Evolutionary conservation across 1,284 basidiomycete genomes (phyloP), one percentile per base, ranked within the genome.

Genomic region (Pseudozyma sp.): DNA sequence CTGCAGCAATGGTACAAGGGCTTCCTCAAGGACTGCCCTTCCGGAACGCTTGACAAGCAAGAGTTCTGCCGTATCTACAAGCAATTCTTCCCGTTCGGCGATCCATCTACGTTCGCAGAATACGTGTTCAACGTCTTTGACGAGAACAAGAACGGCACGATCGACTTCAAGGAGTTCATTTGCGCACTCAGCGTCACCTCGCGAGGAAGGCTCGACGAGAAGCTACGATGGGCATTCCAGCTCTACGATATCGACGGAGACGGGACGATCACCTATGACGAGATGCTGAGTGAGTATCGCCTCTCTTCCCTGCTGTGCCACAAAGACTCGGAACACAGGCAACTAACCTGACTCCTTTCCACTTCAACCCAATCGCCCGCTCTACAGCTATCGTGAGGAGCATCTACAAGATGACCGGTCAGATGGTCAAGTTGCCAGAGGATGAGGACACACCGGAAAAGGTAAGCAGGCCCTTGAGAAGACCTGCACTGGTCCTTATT

Each of bases 1-100:
- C 90, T 99, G 56, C 96, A 99, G 87, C 95, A 98, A 89, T 99
- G 97, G 96, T 97, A 98, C 89, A 98, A 98, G 86, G 96, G 96
- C 50, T 99, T 98, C 87, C 90, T 96, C 84, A 98, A 96, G 86
- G 97, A 99, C 87, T 99, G 97, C 85, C 97, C 97, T 0, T 93
- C 94, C 5, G 97, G 97, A 46, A 92, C 94, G 80, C 90, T 99
- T 78, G 93, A 98, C 89, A 97, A 94, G 88, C 88, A 90, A 58
- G 96, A 97, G 85, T 99, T 99, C 86, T 90, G 92, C 83, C 92
- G 93, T 85, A 99, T 99, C 88, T 99, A 99, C 89, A 94, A 96
- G 85, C 96, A 99, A 60, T 85, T 99, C 91, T 98, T 98, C 88
- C 96, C 96, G 29, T 99, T 99, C 82, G 97, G 97, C 63, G 97